phyloP scores from a whole-genome alignment of 2,329 filamentous ascomycete species.

The Aspergillus latus region DNA sequence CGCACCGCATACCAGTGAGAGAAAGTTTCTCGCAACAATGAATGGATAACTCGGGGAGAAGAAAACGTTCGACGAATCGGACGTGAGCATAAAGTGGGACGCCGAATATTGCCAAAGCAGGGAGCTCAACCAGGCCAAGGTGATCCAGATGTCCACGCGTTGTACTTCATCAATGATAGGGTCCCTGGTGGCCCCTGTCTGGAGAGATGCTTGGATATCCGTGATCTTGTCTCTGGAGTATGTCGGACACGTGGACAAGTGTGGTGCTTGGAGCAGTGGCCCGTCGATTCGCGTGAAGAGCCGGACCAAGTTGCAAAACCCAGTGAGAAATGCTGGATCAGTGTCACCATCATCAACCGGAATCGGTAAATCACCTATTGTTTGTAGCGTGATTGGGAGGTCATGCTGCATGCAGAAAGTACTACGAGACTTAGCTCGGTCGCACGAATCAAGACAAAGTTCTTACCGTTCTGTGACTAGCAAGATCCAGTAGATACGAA shows the following conservation, averaged over 20 bases:
- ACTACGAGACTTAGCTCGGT: neutral
- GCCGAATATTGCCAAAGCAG: constrained; percentile 12
- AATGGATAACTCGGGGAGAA: constrained; percentile 8
- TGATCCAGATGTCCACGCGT: constrained; percentile 10
- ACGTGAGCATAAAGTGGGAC: constrained; percentile 10
- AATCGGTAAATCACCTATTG: constrained; percentile 7
- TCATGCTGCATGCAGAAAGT: constrained; percentile 14
- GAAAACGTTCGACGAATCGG: constrained; percentile 1
- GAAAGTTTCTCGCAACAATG: constrained; percentile 4
- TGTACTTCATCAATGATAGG: constrained; percentile 12
- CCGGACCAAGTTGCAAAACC: constrained; percentile 7
- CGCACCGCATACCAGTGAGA: neutral
- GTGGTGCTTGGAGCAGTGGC: constrained; percentile 4
- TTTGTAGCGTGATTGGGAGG: constrained; percentile 10
- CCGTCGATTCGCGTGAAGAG: constrained; percentile 13
- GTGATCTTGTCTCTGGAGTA: constrained; percentile 6
- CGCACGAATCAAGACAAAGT: neutral
- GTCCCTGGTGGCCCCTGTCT: constrained; percentile 3
- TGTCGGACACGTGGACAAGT: neutral
- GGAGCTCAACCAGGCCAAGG: constrained; percentile 8
- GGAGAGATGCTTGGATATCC: constrained; percentile 8
- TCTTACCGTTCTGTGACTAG: constrained; percentile 12
- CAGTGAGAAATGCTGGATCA: constrained; percentile 3
- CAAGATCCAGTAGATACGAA: constrained; percentile 12
- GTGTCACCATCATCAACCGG: constrained; percentile 7